Evolutionary conservation across 164 flowering plant species (phyloP), one percentile per base, ranked within the genome.

Genomic region (Umbellularia californica): DNA sequence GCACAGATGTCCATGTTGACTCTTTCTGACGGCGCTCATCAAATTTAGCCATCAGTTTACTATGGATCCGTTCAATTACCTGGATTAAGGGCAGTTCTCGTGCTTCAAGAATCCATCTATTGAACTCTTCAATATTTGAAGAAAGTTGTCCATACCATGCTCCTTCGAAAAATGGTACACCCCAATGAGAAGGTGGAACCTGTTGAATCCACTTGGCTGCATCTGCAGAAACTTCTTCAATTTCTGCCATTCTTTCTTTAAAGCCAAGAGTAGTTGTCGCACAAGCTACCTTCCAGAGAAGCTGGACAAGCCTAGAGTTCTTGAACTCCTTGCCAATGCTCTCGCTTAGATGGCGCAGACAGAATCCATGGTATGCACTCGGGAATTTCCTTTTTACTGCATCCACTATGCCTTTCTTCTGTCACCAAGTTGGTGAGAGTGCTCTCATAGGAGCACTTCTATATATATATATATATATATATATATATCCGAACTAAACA

Each of bases 221-320:
- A 47, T 91, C 92, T 50, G 86, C 65, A 71, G 92, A 93, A 70
- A 88, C 82, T 77, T 90, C 94, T 77, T 86, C 87, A 9, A 93
- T 87, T 76, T 91, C 95, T 17, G 85, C 81, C 86, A 93, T 83
- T 75, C 81, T 91, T 71, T 84, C 88, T 84, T 84, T 86, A 68
- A 90, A 93, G 35, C 78, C 84, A 76, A 77, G 58, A 0, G 78
- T 73, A 23, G 92, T 85, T 28, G 87, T 81, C 65, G 97, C 81
- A 82, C 79, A 82, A 58, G 92, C 97, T 72, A 94, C 95, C 81
- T 88, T 87, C 90, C 89, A 91, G 2, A 93, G 81, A 78, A 91
- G 89, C 76, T 86, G 83, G 27, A 84, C 86, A 41, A 93, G 88
- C 78, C 88, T 87, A 0, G 90, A 80, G 78, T 93, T 93, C 83